Percentiles rank a stretch among this genome's conserved stretches.
Evolutionary conservation across 169 alveolate genomes (phyloP).

Genomic region (Theileria equi): DNA sequence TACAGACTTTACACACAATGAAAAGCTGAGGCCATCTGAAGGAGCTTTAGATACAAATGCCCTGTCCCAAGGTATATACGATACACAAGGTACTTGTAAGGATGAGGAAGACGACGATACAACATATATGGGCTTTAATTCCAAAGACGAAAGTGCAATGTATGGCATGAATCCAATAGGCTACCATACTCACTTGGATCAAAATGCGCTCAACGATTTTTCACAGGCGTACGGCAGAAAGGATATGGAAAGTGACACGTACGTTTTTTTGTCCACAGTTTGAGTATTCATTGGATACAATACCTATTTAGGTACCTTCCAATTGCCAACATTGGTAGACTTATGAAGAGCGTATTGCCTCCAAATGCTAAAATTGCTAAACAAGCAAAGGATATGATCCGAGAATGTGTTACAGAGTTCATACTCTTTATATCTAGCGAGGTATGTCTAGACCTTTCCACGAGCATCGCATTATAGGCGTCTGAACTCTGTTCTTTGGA

Average conservation of each 20-base stretch:
- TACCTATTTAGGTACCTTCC: conserved; percentile 76
- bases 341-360: conserved; percentile 92
- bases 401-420: conserved; percentile 94
- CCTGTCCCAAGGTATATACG: no score
- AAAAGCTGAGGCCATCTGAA: no score
- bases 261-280: not conserved
- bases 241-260: conserved; percentile 24
- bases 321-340: conserved; percentile 91
- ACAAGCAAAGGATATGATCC: conserved; percentile 91
- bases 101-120: not conserved
- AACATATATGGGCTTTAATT: not conserved
- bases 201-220: not conserved
- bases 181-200: not conserved
- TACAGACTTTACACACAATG: no score
- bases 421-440: conserved; percentile 90
- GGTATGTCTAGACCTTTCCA: conserved; percentile 45
- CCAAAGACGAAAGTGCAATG: not conserved
- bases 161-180: not conserved
- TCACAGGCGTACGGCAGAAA: not conserved
- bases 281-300: no score
- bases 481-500: conserved; percentile 89
- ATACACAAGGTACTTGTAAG: not conserved
- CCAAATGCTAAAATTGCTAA: conserved; percentile 88
- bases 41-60: no score
- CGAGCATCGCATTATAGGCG: conserved; percentile 70